These are phyloP conservation scores for Penicillium expansum DNA, from an alignment of 2,329 filamentous ascomycete genomes.

Conservation along the genomic window DNA sequence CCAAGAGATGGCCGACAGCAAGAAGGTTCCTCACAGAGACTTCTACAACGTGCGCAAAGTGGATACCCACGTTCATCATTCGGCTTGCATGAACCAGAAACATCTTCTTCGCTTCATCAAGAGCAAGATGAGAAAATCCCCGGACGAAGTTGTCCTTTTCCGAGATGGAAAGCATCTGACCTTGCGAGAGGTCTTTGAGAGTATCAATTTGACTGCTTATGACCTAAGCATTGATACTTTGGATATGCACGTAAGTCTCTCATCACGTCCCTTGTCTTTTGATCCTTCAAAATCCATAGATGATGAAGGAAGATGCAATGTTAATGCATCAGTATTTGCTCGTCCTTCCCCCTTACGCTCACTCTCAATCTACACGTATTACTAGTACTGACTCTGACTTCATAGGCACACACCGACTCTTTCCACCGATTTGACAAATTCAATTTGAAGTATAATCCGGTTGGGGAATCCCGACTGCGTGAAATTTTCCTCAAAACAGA, in stretches of 20 bases:
- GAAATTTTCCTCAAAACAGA: conserved; percentile 99
- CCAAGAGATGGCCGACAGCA: conserved; percentile 95
- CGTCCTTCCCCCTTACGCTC: not conserved
- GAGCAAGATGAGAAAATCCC: conserved; percentile 98
- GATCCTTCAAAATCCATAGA: not conserved
- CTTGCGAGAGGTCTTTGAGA: conserved; percentile 89
- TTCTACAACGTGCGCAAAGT: conserved; percentile 99
- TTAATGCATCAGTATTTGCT: not conserved
- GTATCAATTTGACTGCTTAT: conserved; percentile 95
- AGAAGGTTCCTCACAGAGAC: conserved; percentile 94
- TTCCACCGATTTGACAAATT: conserved; percentile 99
- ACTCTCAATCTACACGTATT: not conserved
- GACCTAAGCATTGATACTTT: conserved; percentile 97
- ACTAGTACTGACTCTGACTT: not conserved
- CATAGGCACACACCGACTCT: conserved; percentile 85
- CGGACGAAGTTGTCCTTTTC: conserved; percentile 88
- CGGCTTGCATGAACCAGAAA: conserved; percentile 99
- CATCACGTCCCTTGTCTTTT: not conserved
- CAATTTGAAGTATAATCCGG: conserved; percentile 97
- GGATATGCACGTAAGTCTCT: conserved; percentile 83
- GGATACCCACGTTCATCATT: conserved; percentile 98
- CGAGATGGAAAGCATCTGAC: conserved; percentile 91
- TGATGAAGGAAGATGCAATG: not conserved
- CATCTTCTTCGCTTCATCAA: conserved; percentile 98
- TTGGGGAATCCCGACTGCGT: conserved; percentile 88